These are phyloP conservation scores for Termitomyces titanicus DNA, from an alignment of 768 basidiomycete genomes.

Conservation along the genomic window DNA sequence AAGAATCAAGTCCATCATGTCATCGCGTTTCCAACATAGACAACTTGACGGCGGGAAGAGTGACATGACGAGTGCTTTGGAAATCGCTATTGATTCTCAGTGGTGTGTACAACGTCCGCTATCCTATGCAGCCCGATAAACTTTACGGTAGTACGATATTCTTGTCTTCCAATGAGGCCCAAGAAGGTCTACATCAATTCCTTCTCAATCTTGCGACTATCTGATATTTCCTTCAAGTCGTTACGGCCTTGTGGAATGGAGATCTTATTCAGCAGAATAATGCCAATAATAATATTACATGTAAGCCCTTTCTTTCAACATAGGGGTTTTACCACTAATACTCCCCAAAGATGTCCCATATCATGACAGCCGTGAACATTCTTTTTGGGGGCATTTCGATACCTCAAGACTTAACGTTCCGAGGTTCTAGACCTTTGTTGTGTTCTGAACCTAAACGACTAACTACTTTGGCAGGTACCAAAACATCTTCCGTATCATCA, in stretches of 20 bases:
- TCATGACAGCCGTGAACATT: conserved; percentile 43
- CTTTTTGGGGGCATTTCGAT: conserved; percentile 71
- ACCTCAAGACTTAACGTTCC: conserved; percentile 80
- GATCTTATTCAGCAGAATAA: conserved; percentile 78
- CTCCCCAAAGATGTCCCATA: conserved; percentile 62
- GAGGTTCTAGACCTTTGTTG: conserved; percentile 33
- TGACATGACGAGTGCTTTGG: conserved; percentile 73
- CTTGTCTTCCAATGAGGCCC: conserved; percentile 81
- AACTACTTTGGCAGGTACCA: conserved; percentile 57
- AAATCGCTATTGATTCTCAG: conserved; percentile 89
- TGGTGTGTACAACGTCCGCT: conserved; percentile 44
- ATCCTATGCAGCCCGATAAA: background rate
- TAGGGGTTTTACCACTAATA: background rate
- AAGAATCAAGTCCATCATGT: conserved; percentile 66
- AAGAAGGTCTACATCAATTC: conserved; percentile 51
- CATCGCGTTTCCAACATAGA: conserved; percentile 67
- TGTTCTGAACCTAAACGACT: background rate
- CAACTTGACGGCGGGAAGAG: conserved; percentile 76
- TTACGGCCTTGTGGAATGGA: conserved; percentile 80
- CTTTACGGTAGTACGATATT: conserved; percentile 62
- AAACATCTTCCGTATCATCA: conserved; percentile 71
- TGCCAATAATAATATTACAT: conserved; percentile 74
- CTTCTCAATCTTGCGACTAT: background rate
- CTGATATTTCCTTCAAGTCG: conserved; percentile 45
- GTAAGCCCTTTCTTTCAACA: conserved; percentile 32